Evolutionary conservation across 345 rosid species (phyloP).

Genomic region (Ailanthus altissimus): DNA sequence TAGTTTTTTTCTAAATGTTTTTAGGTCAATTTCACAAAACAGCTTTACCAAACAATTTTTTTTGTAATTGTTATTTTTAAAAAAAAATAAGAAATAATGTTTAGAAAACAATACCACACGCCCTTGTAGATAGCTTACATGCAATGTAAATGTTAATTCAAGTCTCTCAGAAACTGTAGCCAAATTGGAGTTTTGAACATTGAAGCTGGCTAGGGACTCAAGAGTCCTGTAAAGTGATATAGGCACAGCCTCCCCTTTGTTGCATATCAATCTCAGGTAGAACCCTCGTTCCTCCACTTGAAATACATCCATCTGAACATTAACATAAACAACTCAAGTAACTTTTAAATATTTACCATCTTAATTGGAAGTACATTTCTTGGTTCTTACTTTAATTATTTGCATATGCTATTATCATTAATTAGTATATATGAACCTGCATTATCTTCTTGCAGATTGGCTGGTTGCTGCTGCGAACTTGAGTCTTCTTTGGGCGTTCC

Average conservation of each 20-base stretch:
- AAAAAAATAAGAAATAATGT: too few species aligned
- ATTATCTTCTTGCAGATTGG: conserved; percentile 47
- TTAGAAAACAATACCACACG: too few species aligned
- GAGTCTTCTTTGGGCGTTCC: conserved; percentile 26
- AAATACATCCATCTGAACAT: conserved; percentile 52
- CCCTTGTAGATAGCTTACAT: conserved; percentile 36
- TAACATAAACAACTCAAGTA: too few species aligned
- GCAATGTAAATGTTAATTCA: conserved; percentile 58
- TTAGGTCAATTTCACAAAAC: too few species aligned
- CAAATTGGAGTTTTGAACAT: conserved; percentile 67
- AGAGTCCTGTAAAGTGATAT: conserved; percentile 67
- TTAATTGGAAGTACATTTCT: too few species aligned
- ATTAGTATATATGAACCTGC: conserved; percentile 43
- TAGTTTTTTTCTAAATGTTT: too few species aligned
- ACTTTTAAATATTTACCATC: too few species aligned
- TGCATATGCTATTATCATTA: too few species aligned
- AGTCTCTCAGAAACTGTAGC: conserved; percentile 51
- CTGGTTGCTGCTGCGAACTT: conserved; percentile 17
- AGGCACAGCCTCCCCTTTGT: conserved; percentile 60
- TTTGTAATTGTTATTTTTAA: too few species aligned
- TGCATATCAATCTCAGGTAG: conserved; percentile 61
- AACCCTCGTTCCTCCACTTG: conserved; percentile 78
- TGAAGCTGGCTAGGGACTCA: conserved; percentile 69
- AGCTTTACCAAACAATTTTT: too few species aligned
- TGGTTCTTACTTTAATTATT: too few species aligned